Percentiles rank a stretch among this genome's conserved stretches.
Conservation (phyloP, 352 stramenopile genomes). For the Blastocystis sp. region DNA sequence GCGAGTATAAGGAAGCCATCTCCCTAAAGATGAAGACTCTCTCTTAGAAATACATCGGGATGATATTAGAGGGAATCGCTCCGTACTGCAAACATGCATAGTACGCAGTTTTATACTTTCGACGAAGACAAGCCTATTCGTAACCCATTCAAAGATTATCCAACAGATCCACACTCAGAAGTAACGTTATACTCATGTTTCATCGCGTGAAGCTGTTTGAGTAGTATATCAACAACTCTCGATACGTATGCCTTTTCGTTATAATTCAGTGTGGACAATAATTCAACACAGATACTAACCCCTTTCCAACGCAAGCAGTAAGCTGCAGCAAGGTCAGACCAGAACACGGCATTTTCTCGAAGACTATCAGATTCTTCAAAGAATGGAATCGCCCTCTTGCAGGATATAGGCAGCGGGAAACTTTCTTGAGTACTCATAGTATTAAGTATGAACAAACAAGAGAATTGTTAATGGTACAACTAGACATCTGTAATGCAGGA, state of each 20-base stretch:
- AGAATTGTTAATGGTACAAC: not conserved
- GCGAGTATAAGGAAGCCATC: not conserved
- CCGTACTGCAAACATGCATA: constrained; percentile 13
- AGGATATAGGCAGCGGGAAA: not conserved
- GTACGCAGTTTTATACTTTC: not conserved
- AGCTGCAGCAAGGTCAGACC: not conserved
- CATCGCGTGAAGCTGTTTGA: not conserved
- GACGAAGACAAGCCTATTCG: not conserved
- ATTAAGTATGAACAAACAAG: not conserved
- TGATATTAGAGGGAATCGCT: not conserved
- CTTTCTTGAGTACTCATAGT: not conserved
- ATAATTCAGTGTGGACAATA: not conserved
- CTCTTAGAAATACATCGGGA: not conserved
- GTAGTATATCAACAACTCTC: not conserved
- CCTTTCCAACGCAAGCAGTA: constrained; percentile 25
- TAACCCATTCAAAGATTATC: not conserved
- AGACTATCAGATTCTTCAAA: constrained; percentile 46
- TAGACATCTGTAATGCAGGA: constrained; percentile 4
- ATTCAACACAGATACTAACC: not conserved
- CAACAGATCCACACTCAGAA: not conserved
- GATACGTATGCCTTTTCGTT: not conserved
- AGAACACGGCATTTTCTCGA: not conserved
- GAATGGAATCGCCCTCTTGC: not conserved
- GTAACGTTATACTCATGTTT: constrained; percentile 6
- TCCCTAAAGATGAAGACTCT: not conserved